Evolutionary conservation across 257 asterid species (phyloP).

Genomic region (Ilex aquifolium): DNA sequence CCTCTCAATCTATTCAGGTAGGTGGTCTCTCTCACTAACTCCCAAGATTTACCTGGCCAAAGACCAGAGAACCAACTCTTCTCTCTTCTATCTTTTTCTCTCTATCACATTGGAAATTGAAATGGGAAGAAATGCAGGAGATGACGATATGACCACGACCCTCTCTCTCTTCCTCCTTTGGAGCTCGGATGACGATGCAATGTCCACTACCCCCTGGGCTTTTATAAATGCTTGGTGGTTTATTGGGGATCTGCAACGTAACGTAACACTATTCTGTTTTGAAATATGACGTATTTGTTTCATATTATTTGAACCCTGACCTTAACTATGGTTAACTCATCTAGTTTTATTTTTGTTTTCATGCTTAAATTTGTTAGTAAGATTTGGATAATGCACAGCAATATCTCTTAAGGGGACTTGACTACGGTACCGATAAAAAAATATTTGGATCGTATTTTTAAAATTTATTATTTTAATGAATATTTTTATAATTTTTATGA

Average conservation of each 20-base stretch:
- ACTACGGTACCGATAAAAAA: too few relatives aligned
- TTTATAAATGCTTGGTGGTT: constrained; percentile 28
- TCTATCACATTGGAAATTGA: constrained; percentile 33
- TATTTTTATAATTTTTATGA: too few relatives aligned
- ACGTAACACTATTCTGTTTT: not conserved
- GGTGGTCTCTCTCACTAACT: constrained; percentile 51
- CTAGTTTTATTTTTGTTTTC: not conserved
- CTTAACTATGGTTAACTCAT: not conserved
- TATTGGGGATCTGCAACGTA: constrained; percentile 39
- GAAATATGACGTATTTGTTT: not conserved
- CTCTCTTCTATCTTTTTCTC: not conserved
- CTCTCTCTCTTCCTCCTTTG: constrained; percentile 23
- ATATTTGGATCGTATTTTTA: too few relatives aligned
- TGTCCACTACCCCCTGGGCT: constrained; percentile 4
- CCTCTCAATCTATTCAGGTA: constrained; percentile 18
- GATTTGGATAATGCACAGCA: too few relatives aligned
- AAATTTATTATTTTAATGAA: too few relatives aligned
- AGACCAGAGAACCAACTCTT: constrained; percentile 7
- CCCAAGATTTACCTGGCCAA: constrained; percentile 41
- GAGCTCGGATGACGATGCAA: constrained; percentile 13
- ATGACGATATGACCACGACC: constrained; percentile 45
- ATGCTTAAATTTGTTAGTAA: not conserved
- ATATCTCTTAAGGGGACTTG: too few relatives aligned
- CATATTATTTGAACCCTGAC: not conserved
- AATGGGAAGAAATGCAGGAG: constrained; percentile 16